phyloP scores from a whole-genome alignment of 257 asterid genomes.

The Craterostigma plantagineum region DNA sequence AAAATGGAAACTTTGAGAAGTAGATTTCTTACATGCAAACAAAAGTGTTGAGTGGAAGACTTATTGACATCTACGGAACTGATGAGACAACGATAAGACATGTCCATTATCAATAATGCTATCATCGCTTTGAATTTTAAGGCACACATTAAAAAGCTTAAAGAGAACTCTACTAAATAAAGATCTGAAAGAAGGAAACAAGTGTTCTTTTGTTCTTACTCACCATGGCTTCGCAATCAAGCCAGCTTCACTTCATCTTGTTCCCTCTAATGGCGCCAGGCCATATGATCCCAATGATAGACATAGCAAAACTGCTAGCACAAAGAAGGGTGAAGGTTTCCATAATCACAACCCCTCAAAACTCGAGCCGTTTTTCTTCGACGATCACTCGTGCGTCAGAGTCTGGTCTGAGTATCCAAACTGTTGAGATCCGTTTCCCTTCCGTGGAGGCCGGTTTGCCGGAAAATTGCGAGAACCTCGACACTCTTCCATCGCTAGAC shows the following conservation, averaged over 20 bases:
- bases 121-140: no score
- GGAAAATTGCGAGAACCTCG: constrained; percentile 32
- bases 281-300: constrained; percentile 37
- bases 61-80: no score
- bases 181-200: no score
- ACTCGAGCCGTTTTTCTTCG: constrained; percentile 13
- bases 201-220: no score
- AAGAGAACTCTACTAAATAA: no score
- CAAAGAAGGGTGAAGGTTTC: constrained; percentile 20
- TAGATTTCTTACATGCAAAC: no score
- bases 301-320: constrained; percentile 25
- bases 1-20: no score
- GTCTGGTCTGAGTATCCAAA: constrained; percentile 14
- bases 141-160: no score
- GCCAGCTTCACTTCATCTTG: constrained; percentile 24
- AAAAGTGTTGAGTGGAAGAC: no score
- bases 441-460: constrained; percentile 27
- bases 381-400: constrained; percentile 14
- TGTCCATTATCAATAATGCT: no score
- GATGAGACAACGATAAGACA: no score
- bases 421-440: constrained; percentile 22
- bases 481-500: constrained; percentile 16
- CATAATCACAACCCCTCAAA: constrained; percentile 28
- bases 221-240: no score
- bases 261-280: constrained; percentile 51